phyloP scores from a whole-genome alignment of 768 basidiomycete genomes.

The Pulveroboletus sp. region DNA sequence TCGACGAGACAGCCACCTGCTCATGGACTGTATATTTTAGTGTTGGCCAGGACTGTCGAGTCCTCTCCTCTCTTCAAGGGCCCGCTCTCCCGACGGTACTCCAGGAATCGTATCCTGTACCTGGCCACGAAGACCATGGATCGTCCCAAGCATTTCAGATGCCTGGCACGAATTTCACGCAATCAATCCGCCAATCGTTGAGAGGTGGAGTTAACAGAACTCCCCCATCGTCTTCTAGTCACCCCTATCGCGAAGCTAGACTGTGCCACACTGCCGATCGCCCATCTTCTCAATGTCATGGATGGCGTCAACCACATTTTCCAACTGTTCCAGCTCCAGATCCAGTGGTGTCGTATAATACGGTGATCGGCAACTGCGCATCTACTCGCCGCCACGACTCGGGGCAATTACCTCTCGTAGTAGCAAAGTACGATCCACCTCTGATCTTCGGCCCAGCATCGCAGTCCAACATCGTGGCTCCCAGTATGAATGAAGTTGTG shows the following conservation, averaged over 20 bases:
- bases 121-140: neutral
- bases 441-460: neutral
- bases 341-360: neutral
- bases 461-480: neutral
- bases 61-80: neutral
- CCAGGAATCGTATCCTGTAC: constrained; percentile 5
- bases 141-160: neutral
- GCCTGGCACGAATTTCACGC: constrained; percentile 1
- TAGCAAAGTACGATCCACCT: neutral
- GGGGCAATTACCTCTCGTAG: neutral
- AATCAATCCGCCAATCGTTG: constrained; percentile 1
- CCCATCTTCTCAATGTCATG: constrained; percentile 2
- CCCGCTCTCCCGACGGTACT: neutral
- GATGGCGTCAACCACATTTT: neutral
- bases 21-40: constrained; percentile 13
- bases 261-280: constrained; percentile 12
- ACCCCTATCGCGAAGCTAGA: constrained; percentile 17
- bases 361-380: neutral
- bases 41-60: neutral
- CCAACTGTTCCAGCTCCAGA: neutral
- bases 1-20: constrained; percentile 3
- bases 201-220: constrained; percentile 5
- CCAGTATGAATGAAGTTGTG: neutral
- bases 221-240: constrained; percentile 2
- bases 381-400: neutral